Percentiles rank a stretch among this genome's conserved stretches.
These are phyloP conservation scores for Colletotrichum truncatum DNA, from an alignment of 2,329 filamentous ascomycete genomes.

Conservation along the genomic window DNA sequence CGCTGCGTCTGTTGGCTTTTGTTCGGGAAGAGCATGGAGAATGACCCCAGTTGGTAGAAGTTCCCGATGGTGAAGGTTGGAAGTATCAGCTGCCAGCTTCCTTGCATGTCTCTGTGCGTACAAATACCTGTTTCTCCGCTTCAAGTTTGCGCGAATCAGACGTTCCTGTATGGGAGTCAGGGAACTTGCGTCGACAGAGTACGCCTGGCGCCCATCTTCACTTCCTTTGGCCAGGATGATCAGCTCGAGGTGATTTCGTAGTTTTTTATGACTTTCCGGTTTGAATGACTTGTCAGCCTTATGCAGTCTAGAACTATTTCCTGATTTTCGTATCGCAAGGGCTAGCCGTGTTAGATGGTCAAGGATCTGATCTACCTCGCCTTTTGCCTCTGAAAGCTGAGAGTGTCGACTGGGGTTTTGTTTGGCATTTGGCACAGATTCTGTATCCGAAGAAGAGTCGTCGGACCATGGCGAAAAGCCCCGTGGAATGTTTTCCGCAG, in stretches of 20 bases:
- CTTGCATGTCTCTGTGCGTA: not conserved
- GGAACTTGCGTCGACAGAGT: not conserved
- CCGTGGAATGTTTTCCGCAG: not conserved
- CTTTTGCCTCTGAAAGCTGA: not conserved
- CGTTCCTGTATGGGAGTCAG: not conserved
- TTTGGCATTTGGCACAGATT: not conserved
- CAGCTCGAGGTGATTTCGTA: not conserved
- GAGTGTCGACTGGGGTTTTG: not conserved
- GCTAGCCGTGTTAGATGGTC: not conserved
- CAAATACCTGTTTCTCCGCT: not conserved
- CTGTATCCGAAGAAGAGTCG: not conserved
- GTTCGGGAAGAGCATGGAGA: not conserved
- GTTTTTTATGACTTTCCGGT: not conserved
- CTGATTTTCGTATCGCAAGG: not conserved
- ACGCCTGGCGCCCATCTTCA: not conserved
- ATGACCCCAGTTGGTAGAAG: rapidly evolving
- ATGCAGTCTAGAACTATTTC: not conserved
- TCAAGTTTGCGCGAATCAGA: not conserved
- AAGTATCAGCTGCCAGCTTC: not conserved
- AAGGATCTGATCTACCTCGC: not conserved
- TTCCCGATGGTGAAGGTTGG: rapidly evolving
- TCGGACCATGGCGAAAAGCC: not conserved
- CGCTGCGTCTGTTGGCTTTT: not conserved
- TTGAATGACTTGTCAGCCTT: not conserved
- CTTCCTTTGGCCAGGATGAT: not conserved